Percentiles rank a stretch among this genome's conserved stretches.
Conservation (phyloP, 176 grass and related monocot genomes). For the Carex scoparia region DNA sequence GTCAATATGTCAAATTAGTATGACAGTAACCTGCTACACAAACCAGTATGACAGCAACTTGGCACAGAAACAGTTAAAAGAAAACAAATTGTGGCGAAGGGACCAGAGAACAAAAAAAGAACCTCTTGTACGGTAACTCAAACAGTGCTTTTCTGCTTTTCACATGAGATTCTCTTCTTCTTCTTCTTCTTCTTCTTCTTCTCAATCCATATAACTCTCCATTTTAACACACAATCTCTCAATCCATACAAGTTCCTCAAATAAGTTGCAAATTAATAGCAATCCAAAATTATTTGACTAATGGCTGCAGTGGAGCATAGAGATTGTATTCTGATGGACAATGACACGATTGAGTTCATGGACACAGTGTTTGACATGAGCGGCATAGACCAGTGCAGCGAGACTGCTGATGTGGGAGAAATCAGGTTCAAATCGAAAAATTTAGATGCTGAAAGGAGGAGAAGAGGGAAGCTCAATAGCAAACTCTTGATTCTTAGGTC, state of each 20-base stretch:
- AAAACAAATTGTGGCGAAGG: not conserved
- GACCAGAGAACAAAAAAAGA: not conserved
- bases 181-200: not conserved
- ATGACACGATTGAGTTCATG: slow-evolving; percentile 20
- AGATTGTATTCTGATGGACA: slow-evolving; percentile 10
- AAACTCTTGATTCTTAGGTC: slow-evolving; percentile 75
- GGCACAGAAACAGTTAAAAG: not conserved
- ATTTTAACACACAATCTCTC: not conserved
- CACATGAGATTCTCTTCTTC: slow-evolving; percentile 16
- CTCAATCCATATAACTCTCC: not conserved
- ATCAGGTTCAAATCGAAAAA: slow-evolving; percentile 84
- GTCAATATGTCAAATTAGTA: not conserved
- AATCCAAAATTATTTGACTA: not conserved
- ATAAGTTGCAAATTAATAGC: not conserved
- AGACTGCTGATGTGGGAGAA: slow-evolving; percentile 8
- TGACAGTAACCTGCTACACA: not conserved
- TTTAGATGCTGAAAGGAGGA: slow-evolving; percentile 65
- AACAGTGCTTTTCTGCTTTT: slow-evolving; percentile 24
- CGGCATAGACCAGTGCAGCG: slow-evolving; percentile 22
- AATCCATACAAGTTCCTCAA: not conserved
- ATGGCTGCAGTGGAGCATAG: not conserved
- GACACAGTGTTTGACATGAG: slow-evolving; percentile 25
- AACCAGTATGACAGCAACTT: not conserved
- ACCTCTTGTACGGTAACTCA: slow-evolving; percentile 2
- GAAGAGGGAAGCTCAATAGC: slow-evolving; percentile 72